Percentiles rank a stretch among this genome's conserved stretches.
These are phyloP conservation scores for Mycosphaerella sp. DNA, from an alignment of 2,329 filamentous ascomycete species.

Conservation along the genomic window DNA sequence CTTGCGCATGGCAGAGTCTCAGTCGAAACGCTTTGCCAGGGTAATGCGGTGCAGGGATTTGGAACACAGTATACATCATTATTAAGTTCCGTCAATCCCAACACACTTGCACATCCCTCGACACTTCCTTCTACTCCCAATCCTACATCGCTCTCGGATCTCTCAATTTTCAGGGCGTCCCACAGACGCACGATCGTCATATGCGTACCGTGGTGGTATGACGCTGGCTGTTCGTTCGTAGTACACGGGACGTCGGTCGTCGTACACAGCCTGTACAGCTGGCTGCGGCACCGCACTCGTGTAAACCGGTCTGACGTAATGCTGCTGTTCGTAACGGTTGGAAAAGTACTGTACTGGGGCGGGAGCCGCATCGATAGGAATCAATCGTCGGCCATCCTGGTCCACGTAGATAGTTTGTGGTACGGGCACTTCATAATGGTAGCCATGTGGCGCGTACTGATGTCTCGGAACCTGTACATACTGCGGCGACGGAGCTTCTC, in stretches of 20 bases:
- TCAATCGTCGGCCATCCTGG: conserved; percentile 28
- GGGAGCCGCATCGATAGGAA: conserved; percentile 26
- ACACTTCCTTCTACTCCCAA: background rate
- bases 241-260: conserved; percentile 15
- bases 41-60: background rate
- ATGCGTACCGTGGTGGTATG: conserved; percentile 12
- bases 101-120: no score
- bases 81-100: background rate
- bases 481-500: conserved; percentile 19
- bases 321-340: conserved; percentile 24
- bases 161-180: conserved; percentile 12
- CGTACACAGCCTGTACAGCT: conserved; percentile 15
- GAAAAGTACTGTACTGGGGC: conserved; percentile 26
- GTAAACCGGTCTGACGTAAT: conserved; percentile 15
- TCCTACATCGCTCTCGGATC: background rate
- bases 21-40: no score
- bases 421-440: conserved; percentile 22
- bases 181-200: conserved; percentile 21
- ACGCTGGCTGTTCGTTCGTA: conserved; percentile 8
- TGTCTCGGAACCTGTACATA: conserved; percentile 21
- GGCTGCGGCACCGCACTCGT: conserved; percentile 10
- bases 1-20: no score
- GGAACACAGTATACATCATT: background rate
- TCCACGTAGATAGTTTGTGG: conserved; percentile 31
- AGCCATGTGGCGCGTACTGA: conserved; percentile 14